phyloP scores from a whole-genome alignment of 75 land plant species.

The Gnetum montanum region DNA sequence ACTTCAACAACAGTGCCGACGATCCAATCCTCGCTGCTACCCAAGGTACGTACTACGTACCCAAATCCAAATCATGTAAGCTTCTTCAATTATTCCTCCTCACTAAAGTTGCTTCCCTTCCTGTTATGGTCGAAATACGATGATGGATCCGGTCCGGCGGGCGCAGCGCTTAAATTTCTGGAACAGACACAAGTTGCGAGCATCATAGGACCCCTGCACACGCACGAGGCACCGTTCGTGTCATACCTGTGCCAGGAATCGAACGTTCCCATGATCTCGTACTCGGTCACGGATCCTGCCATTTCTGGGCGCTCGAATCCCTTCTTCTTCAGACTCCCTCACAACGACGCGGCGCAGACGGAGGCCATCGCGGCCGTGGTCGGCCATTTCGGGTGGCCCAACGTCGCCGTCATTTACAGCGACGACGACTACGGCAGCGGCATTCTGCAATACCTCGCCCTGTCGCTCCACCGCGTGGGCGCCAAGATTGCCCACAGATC shows the following conservation, averaged over 20 bases:
- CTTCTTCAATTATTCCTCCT: background rate
- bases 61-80: no score
- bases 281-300: conserved; percentile 32
- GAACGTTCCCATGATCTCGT: conserved; percentile 44
- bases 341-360: conserved; percentile 38
- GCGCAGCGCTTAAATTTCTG: background rate
- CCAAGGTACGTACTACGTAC: conserved; percentile 27
- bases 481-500: conserved; percentile 21
- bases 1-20: conserved; percentile 26
- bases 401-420: conserved; percentile 24
- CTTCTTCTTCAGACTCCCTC: conserved; percentile 31
- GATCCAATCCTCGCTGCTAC: conserved; percentile 53
- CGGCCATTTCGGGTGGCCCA: conserved; percentile 29
- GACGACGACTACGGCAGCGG: conserved; percentile 36
- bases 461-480: conserved; percentile 14
- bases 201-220: conserved; percentile 41
- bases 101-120: background rate
- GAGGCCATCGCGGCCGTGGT: conserved; percentile 25
- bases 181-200: conserved; percentile 36
- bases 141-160: background rate
- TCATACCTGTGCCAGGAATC: conserved; percentile 23
- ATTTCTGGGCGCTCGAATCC: conserved; percentile 19
- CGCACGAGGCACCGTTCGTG: conserved; percentile 21
- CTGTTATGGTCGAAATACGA: background rate
- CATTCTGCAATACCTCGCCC: conserved; percentile 17